A percentile compares a stretch with the other conserved stretches of the same genome.
Evolutionary conservation across 352 stramenopile species (phyloP).

Genomic region (Phytophthora vignae): DNA sequence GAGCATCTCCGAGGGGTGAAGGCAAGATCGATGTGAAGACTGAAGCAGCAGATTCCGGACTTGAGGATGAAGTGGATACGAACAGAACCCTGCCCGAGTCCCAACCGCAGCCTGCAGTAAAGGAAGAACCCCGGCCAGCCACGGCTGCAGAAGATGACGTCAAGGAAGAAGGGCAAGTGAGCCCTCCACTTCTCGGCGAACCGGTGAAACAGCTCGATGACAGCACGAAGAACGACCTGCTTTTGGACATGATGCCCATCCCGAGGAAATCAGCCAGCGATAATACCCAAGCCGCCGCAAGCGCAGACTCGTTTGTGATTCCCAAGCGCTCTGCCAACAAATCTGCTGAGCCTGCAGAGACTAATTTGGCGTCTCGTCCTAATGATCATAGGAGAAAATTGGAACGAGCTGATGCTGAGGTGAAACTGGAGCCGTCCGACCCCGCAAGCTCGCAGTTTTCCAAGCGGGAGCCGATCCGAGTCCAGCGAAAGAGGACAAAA

Average conservation of each 20-base stretch:
- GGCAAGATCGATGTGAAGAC: not conserved
- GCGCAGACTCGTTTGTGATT: slow-evolving; percentile 29
- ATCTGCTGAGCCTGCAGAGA: not conserved
- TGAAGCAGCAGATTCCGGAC: not conserved
- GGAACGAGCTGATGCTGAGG: not conserved
- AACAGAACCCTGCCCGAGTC: not conserved
- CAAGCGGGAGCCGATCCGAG: slow-evolving; percentile 17
- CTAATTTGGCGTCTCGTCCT: not conserved
- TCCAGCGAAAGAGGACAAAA: slow-evolving; percentile 39
- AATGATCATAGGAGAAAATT: not conserved
- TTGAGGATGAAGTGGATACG: not conserved
- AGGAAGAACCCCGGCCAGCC: not conserved
- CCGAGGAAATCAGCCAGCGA: slow-evolving; percentile 21
- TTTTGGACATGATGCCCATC: slow-evolving; percentile 31
- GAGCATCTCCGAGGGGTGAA: not conserved
- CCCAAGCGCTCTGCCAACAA: slow-evolving; percentile 20
- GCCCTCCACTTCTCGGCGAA: not conserved
- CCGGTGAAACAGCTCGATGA: slow-evolving; percentile 20
- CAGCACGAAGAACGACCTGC: slow-evolving; percentile 3
- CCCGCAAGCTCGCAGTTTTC: slow-evolving; percentile 2
- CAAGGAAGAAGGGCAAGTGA: slow-evolving; percentile 26
- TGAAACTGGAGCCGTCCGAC: not conserved
- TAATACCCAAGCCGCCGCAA: not conserved
- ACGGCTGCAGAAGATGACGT: not conserved
- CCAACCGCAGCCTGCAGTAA: not conserved